phyloP scores from a whole-genome alignment of 2,329 filamentous ascomycete genomes.

The Drechslerella dactyloides region DNA sequence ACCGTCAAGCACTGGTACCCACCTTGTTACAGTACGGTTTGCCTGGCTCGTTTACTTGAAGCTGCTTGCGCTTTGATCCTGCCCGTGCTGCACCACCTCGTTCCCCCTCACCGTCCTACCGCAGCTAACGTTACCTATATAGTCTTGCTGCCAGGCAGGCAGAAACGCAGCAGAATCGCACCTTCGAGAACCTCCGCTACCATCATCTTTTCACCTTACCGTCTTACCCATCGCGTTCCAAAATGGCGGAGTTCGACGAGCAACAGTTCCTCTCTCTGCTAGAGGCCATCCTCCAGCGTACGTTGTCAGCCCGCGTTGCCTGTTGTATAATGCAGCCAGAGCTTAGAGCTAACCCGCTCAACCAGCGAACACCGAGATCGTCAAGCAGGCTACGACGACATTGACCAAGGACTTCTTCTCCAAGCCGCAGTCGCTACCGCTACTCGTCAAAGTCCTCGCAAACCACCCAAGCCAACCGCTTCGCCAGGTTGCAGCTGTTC shows the following conservation, averaged over 20 bases:
- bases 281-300: slow-evolving; percentile 47
- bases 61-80: slow-evolving; percentile 54
- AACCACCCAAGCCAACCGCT: slow-evolving; percentile 75
- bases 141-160: background rate
- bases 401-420: slow-evolving; percentile 94
- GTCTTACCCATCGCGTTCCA: slow-evolving; percentile 1
- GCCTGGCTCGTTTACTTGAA: too few species aligned
- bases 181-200: slow-evolving; percentile 14
- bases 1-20: slow-evolving; percentile 43
- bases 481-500: slow-evolving; percentile 88
- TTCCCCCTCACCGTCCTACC: slow-evolving; percentile 31
- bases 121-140: background rate
- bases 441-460: slow-evolving; percentile 85
- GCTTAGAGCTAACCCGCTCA: slow-evolving; percentile 49
- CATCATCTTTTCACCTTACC: background rate
- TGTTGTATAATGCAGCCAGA: slow-evolving; percentile 22
- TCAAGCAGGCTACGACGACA: slow-evolving; percentile 87
- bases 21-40: slow-evolving; percentile 13
- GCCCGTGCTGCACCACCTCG: slow-evolving; percentile 54
- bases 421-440: slow-evolving; percentile 79
- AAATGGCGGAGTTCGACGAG: slow-evolving; percentile 44
- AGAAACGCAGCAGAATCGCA: slow-evolving; percentile 32
- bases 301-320: slow-evolving; percentile 20
- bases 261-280: slow-evolving; percentile 44
- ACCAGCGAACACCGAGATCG: slow-evolving; percentile 82